Base-by-base conservation (phyloP, 2,329 filamentous ascomycete genomes). In the Alternaria infectoria region DNA sequence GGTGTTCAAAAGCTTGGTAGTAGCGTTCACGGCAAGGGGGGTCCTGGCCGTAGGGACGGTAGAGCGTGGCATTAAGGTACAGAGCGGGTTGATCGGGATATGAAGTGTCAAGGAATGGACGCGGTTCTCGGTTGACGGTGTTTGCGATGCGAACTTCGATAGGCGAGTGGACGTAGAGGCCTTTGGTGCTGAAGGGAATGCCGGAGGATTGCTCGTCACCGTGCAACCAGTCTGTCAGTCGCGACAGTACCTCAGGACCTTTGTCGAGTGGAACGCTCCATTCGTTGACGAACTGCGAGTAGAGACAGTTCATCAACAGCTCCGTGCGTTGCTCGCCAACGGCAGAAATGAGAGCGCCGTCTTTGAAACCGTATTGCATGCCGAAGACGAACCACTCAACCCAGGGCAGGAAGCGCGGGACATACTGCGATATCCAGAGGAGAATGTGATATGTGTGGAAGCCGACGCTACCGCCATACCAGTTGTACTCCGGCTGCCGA, bases 261-360 rank as follows among this genome's bases (percentile, higher is more conserved):
- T 91, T 91, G 67, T 89, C 84, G 1, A 99, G 85, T 1, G 96
- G 95, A 7, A 99, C 86, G 0, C 95, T 95, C 96, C 96, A 99
- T 79, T 99, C 96, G 79, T 99, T 97, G 69, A 99, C 96, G 73
- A 93, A 97, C 77, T 99, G 96, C n/a, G 92, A 95, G 84, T 97
- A 99, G 6, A 98, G 87, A 75, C 96, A 99, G 83, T 99, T 96
- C 92, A 99, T 95, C 56, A 97, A 85, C 49, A 98, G 87, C 12
- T 93, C 95, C 67, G 90, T 84, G 63, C 91, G 89, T 67, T 91
- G 91, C 21, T 91, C 89, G 80, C 97, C 91, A 17, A 97, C 88
- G 6, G 91, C 95, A n/a, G 86, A 85, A 44, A 89, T 91, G 56
- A 86, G 85, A 4, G 85, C 86, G 54, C 89, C 89, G 64, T 92